Base-by-base conservation (phyloP, 139 green algal genomes). In the Dunaliella primolecta region DNA sequence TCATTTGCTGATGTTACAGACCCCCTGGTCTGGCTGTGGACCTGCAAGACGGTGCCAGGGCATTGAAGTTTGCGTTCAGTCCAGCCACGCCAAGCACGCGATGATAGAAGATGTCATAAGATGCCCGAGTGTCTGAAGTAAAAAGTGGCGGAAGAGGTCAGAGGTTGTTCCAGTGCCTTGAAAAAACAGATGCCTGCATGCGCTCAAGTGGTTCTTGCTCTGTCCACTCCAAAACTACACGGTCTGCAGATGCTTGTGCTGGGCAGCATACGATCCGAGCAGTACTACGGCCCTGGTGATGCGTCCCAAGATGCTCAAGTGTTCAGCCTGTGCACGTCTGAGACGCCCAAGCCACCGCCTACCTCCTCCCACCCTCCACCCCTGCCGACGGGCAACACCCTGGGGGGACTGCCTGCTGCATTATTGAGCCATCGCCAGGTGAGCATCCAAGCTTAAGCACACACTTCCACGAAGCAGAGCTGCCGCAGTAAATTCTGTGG, bases 351-450 rank as follows among this genome's bases (percentile, higher is more conserved):
- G 75, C 46, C 46, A 15, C 46, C 46, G 7, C n/a, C n/a, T n/a
- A n/a, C n/a, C n/a, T 64, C 46, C 46, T 33, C 32, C 75, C 1
- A 15, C 0, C 37, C 78, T 70, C 86, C 86, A 29, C 84, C 82
- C 75, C 84, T 92, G 75, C 86, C 89, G 29, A 88, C 78, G 24
- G 89, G 89, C 38, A 90, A 84, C 21, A 64, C 90, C 2, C 78
- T 92, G 11, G 84, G 86, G 29, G 89, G 89, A 2, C 83, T 92
- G 70, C 80, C 84, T 0, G 89, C 89, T 57, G 84, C 86, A 15
- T 32, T 92, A 30, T 75, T 92, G 30, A 83, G 77, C 0, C 71
- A 88, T n/a, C 88, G 86, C 37, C 86, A 92, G 86, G 86, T 89
- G 57, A 0, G 85, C 70, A 31, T 72, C 56, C 56, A 29, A 15